Conservation (phyloP, 805 yeast species). For the Saturnispora dispora region DNA sequence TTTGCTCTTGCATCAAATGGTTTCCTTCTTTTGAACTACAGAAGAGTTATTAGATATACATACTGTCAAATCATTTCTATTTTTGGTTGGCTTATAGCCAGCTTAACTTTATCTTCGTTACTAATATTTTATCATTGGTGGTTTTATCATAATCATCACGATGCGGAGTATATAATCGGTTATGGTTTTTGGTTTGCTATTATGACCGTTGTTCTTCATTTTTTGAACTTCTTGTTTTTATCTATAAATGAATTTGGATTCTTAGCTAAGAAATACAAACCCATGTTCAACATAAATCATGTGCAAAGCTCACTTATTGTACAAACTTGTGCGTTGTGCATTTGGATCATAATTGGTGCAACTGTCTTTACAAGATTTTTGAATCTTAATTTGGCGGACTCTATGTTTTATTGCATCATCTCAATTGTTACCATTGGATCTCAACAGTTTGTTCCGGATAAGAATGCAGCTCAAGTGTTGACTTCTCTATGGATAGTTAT, state of each 20-base stretch:
- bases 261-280: slow-evolving; percentile 49
- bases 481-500: slow-evolving; percentile 53
- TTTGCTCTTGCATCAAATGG: slow-evolving; percentile 62
- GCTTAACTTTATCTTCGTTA: slow-evolving; percentile 41
- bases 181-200: slow-evolving; percentile 79
- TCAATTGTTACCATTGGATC: slow-evolving; percentile 73
- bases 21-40: slow-evolving; percentile 62
- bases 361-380: slow-evolving; percentile 43
- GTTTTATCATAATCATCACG: slow-evolving; percentile 15
- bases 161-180: slow-evolving; percentile 26
- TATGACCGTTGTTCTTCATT: slow-evolving; percentile 54
- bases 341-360: slow-evolving; percentile 70
- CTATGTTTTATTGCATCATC: slow-evolving; percentile 63
- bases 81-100: slow-evolving; percentile 55
- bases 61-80: slow-evolving; percentile 56
- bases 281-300: slow-evolving; percentile 55
- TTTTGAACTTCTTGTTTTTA: slow-evolving; percentile 44
- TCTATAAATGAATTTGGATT: slow-evolving; percentile 57
- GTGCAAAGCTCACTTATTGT: slow-evolving; percentile 68
- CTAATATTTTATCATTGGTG: slow-evolving; percentile 28
- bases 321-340: slow-evolving; percentile 52
- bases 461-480: slow-evolving; percentile 47
- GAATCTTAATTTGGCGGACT: slow-evolving; percentile 48
- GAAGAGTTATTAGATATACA: slow-evolving; percentile 47
- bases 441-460: slow-evolving; percentile 59